These are phyloP conservation scores for Laetiporus sulphureus DNA, from an alignment of 1,284 basidiomycete species.

Conservation along the genomic window DNA sequence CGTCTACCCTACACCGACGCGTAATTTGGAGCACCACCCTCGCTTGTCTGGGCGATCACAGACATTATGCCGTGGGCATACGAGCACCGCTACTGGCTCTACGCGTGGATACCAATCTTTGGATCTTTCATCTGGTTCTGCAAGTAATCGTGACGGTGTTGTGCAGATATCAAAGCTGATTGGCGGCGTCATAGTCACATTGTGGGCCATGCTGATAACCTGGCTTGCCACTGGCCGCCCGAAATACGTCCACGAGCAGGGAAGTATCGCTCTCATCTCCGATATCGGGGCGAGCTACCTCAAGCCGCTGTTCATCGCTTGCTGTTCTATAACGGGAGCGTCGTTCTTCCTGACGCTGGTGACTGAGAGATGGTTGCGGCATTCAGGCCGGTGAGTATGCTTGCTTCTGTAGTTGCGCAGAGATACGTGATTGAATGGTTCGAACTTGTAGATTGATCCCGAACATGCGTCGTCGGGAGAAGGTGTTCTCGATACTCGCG, in stretches of 20 bases:
- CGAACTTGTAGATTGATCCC: conserved; percentile 41
- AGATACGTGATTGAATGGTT: not conserved
- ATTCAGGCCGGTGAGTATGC: conserved; percentile 44
- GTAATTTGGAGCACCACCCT: too few species aligned
- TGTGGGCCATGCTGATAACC: conserved; percentile 61
- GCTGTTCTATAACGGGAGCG: conserved; percentile 52
- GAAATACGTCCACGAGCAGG: conserved; percentile 42
- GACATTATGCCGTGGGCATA: too few species aligned
- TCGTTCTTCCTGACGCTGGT: conserved; percentile 53
- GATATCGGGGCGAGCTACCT: conserved; percentile 64
- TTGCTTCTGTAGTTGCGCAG: not conserved
- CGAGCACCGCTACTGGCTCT: conserved; percentile 45
- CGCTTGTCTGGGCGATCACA: too few species aligned
- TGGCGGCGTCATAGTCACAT: conserved; percentile 32
- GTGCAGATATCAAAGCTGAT: not conserved
- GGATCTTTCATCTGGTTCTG: conserved; percentile 60
- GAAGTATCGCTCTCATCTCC: conserved; percentile 63
- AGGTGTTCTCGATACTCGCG: conserved; percentile 45
- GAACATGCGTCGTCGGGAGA: conserved; percentile 50
- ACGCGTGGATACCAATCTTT: conserved; percentile 57
- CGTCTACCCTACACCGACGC: too few species aligned
- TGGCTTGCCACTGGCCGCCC: conserved; percentile 50
- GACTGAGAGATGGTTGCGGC: conserved; percentile 56
- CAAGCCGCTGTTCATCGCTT: conserved; percentile 66
- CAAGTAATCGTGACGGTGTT: conserved; percentile 21